Evolutionary conservation across 257 asterid genomes (phyloP), one percentile per base, ranked within the genome.

Genomic region (Rhazya stricta): DNA sequence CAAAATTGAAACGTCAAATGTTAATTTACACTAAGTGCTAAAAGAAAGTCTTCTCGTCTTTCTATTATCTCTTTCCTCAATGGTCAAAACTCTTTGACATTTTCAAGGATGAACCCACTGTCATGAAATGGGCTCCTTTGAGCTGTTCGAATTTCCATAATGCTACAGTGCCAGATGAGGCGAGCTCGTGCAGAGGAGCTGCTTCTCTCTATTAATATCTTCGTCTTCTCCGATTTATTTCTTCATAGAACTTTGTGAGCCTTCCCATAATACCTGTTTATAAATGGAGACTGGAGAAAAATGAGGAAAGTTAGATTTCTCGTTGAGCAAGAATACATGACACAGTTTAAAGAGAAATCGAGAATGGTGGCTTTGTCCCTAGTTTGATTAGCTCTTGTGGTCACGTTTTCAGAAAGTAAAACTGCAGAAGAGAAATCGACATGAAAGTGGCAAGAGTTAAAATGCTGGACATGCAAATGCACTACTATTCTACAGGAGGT

Each of bases 241-340:
- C 29, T 61, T 85, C 80, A 89, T 58, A 90, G 46, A 67, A 91
- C 85, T 82, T 70, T 69, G 81, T 90, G 89, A 80, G 99, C 99
- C 81, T 87, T 90, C 60, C 99, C 93, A 0, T 90, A 94, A 84
- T 94, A 94, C 81, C 98, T 89, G 86, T 94, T 94, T 80, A 94
- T 94, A 80, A 88, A 94, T 54, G 84, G 80, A 56, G 97, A 72
- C 99, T 94, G 93, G 86, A 76, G 76, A 43, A 61, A 57, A 82
- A 50, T n/a, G 29, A 42, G 65, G 9, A 18, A 27, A 23, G 66
- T 71, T 48, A 71, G 61, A 27, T 54, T 36, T 50, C 32, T 27
- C 13, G 27, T 57, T 23, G 13, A 70, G 25, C 9, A 15, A 42
- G 74, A 27, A 29, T 27, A 34, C 21, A 12, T 13, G 12, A 1